Evolutionary conservation across 2,329 filamentous ascomycete genomes (phyloP).

Genomic region (Exophiala oligosperma): DNA sequence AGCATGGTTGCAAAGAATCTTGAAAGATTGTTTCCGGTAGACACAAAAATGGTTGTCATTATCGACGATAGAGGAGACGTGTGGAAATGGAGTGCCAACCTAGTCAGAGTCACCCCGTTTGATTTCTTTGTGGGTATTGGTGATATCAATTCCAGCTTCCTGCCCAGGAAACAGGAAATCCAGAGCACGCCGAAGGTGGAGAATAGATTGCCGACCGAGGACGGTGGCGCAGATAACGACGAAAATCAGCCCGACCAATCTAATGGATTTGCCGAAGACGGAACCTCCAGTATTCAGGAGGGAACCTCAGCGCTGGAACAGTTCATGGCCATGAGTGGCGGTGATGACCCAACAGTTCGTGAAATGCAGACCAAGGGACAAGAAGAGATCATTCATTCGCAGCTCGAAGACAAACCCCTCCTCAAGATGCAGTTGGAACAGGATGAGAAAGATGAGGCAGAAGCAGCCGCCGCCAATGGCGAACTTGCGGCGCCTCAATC

Average conservation of each 20-base stretch:
- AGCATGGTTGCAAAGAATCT: slow-evolving; percentile 89
- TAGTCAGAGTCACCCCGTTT: slow-evolving; percentile 93
- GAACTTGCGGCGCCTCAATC: slow-evolving; percentile 36
- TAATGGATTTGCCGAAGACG: slow-evolving; percentile 21
- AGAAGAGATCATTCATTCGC: slow-evolving; percentile 81
- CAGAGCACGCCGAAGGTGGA: slow-evolving; percentile 49
- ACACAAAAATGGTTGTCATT: slow-evolving; percentile 98
- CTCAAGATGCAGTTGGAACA: slow-evolving; percentile 90
- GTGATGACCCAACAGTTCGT: slow-evolving; percentile 66
- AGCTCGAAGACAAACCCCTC: slow-evolving; percentile 83
- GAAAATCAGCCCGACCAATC: slow-evolving; percentile 9
- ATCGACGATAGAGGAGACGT: slow-evolving; percentile 97
- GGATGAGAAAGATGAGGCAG: slow-evolving; percentile 77
- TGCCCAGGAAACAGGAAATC: slow-evolving; percentile 70
- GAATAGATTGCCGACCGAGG: slow-evolving; percentile 29
- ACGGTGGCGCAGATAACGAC: slow-evolving; percentile 19
- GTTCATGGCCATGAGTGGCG: slow-evolving; percentile 72
- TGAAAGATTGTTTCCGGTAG: slow-evolving; percentile 88
- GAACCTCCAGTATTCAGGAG: slow-evolving; percentile 24
- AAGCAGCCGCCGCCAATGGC: slow-evolving; percentile 40
- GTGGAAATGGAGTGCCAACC: slow-evolving; percentile 88
- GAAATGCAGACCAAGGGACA: slow-evolving; percentile 81
- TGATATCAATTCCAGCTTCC: slow-evolving; percentile 96
- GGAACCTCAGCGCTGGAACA: slow-evolving; percentile 62
- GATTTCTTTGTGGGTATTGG: slow-evolving; percentile 98